A percentile compares a stretch with the other conserved stretches of the same genome.
phyloP scores from a whole-genome alignment of 2,329 filamentous ascomycete genomes.

The Whalleya microplaca region DNA sequence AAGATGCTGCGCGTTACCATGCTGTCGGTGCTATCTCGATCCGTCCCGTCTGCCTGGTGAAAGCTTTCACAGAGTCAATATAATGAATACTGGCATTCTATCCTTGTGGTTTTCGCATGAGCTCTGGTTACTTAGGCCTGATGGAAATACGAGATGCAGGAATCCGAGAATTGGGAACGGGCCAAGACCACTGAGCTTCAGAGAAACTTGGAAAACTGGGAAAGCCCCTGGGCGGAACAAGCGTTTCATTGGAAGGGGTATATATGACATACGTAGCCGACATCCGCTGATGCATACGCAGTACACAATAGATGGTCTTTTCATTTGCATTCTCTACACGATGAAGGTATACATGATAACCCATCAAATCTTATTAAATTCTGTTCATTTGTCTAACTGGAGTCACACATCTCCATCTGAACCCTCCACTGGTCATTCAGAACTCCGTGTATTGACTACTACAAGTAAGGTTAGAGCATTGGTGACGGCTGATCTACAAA shows the following conservation, averaged over 20 bases:
- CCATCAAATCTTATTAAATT: too few species aligned
- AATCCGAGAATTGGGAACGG: not conserved
- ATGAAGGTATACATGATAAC: too few species aligned
- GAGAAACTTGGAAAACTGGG: constrained; percentile 23
- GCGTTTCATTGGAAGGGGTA: not conserved
- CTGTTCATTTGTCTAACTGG: too few species aligned
- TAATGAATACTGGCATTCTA: not conserved
- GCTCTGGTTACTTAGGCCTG: too few species aligned
- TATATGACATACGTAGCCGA: not conserved
- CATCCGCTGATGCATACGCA: not conserved
- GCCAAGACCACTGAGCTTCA: not conserved
- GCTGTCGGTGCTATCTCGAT: not conserved
- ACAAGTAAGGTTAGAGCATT: too few species aligned
- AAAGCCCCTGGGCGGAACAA: constrained; percentile 1
- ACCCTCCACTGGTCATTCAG: too few species aligned
- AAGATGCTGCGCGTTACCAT: not conserved
- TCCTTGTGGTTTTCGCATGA: not conserved
- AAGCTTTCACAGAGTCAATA: not conserved
- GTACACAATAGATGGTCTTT: too few species aligned
- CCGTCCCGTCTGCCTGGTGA: not conserved
- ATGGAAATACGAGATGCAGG: not conserved
- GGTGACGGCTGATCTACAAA: too few species aligned
- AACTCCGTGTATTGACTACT: too few species aligned
- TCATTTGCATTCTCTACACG: too few species aligned
- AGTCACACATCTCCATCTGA: too few species aligned